Evolutionary conservation across 306 rosid genomes (phyloP), one percentile per base, ranked within the genome.

Genomic region (Styphnolobium japonicum): DNA sequence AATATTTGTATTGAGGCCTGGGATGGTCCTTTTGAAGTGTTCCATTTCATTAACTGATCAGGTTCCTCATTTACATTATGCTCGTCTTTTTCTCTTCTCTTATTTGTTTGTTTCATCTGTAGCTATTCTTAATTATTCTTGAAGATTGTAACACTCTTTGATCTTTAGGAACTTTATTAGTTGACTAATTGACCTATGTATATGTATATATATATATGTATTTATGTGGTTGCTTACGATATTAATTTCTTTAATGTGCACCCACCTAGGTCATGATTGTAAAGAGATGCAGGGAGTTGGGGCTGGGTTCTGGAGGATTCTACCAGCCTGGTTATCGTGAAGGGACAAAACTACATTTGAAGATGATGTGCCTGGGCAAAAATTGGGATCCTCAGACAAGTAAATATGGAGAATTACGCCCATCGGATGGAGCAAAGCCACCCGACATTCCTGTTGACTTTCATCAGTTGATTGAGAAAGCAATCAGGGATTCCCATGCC

Each of bases 351-450:
- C 71, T 92, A 83, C 85, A 84, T 64, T 79, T 92, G 83, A 91
- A 64, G 70, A 95, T 92, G 98, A 92, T 91, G 98, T 95, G 98
- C 67, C 91, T 95, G 0, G 98, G 97, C 78, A 90, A 81, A 84
- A 89, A 87, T 72, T 90, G 97, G 97, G 98, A 91, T 72, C 98
- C 97, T n/a, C 84, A 79, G 62, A 84, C 87, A 0, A 39, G 86
- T 61, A 16, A 16, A 18, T 92, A 90, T 43, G 86, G 80, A 19
- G 84, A 85, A 1, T n/a, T 1, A 39, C 83, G 97, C 7, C 88
- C 81, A 5, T 18, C 36, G 22, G 98, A 95, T 76, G 85, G 79
- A 22, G 82, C 83, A 4, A 75, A 46, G 77, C 96, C 97, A 8
- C 94, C 96, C 2, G 0, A 0, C 2, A 85, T 95, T 39, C 97